Base-by-base conservation (phyloP, 1,284 basidiomycete genomes). In the Sporisorium scitamineum region DNA sequence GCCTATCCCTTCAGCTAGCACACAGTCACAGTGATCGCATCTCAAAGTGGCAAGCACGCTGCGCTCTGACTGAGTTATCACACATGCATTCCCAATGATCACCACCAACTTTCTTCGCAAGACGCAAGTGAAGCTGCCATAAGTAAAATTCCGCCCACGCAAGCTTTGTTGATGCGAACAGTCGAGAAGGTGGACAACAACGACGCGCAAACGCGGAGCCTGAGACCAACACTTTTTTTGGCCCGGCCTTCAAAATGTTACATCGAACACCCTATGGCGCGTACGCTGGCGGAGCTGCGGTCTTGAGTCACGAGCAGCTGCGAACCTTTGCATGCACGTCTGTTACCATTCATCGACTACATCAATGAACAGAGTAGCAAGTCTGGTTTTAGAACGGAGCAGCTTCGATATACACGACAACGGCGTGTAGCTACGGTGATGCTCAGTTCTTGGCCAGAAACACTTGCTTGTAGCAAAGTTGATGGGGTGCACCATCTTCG, bases 401-500 rank as follows among this genome's bases (percentile, higher is more conserved):
- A 34, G 34, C 34, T 10, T 34, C 34, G 14, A 6, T 44, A 39
- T 10, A 14, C 41, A 31, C 14, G 20, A 26, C 27, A 32, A 14
- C n/a, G 20, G n/a, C 14, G 11, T 24, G n/a, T 3, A 54, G 37
- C 10, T 39, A 42, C n/a, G 13, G 20, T 9, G 39, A 2, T 7
- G 13, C 56, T 58, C 56, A 58, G 37, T 47, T 58, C 47, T 47
- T 66, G 13, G 54, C 20, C 0, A 74, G 52, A 42, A 63, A 66
- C 22, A 70, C 54, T 29, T 72, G 61, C 57, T 76, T 76, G 60
- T 54, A 69, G 37, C 69, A 72, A 16, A 76, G 57, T 53, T 72
- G 61, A 34, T 76, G 74, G 29, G 74, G 70, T 20, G 65, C 69
- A 24, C 74, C 74, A 22, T 76, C 74, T 26, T 76, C 74, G 32